Percentiles rank a stretch among this genome's conserved stretches.
phyloP scores from a whole-genome alignment of 192 early-diverging fungal genomes.

The Coemansia sp. region DNA sequence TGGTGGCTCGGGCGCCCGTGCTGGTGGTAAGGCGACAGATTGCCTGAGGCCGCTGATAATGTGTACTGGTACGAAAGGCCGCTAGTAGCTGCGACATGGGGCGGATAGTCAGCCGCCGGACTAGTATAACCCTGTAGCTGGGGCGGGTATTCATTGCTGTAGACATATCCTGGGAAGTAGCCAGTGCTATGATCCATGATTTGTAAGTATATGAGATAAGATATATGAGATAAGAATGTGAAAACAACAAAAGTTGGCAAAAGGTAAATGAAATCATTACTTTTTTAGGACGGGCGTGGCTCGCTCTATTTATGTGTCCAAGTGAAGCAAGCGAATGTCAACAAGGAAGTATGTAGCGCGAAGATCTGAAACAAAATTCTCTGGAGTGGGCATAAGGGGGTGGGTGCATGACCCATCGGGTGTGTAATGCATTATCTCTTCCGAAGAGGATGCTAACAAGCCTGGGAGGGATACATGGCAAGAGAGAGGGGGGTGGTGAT shows the following conservation, averaged over 20 bases:
- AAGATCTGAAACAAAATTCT: not conserved
- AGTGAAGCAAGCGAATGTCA: not conserved
- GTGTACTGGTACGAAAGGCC: no score
- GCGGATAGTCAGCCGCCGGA: not conserved
- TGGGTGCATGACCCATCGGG: not conserved
- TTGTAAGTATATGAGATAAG: not conserved
- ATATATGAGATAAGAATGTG: not conserved
- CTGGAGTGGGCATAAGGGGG: not conserved
- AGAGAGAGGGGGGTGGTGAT: slow-evolving; percentile 1
- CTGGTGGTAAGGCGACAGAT: no score
- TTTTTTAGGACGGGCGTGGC: not conserved
- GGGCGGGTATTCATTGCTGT: not conserved
- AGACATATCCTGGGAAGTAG: not conserved
- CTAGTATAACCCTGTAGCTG: not conserved
- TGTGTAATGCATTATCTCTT: not conserved
- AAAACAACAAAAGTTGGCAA: not conserved
- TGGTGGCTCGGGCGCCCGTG: not conserved
- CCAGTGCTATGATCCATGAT: not conserved
- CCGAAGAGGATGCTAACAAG: not conserved
- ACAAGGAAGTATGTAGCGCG: not conserved
- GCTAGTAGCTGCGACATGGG: not conserved
- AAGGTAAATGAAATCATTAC: not conserved
- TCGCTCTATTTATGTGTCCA: not conserved
- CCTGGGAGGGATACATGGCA: not conserved
- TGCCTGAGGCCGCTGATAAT: no score